phyloP scores from a whole-genome alignment of 2,329 filamentous ascomycete genomes.

The Decorospora gaudefroyi region DNA sequence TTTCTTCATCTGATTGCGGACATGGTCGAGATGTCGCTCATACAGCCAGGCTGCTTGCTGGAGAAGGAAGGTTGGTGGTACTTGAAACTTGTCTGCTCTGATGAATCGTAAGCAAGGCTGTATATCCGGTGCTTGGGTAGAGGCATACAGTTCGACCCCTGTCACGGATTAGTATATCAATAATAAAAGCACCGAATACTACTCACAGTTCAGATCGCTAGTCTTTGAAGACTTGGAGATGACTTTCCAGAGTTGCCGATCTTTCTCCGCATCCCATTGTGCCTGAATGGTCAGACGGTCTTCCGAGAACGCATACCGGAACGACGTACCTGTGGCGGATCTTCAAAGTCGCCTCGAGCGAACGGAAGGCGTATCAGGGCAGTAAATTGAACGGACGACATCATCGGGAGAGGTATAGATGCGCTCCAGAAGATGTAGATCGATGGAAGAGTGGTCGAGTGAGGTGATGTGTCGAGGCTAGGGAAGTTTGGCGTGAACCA shows the following conservation, averaged over 20 bases:
- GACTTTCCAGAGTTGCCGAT: slow-evolving; percentile 86
- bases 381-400: slow-evolving; percentile 58
- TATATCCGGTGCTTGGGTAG: too few relatives aligned
- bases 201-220: slow-evolving; percentile 79
- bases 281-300: slow-evolving; percentile 59
- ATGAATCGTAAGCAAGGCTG: slow-evolving; percentile 8
- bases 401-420: slow-evolving; percentile 14
- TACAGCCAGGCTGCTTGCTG: slow-evolving; percentile 95
- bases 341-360: slow-evolving; percentile 81
- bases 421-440: slow-evolving; percentile 1
- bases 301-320: slow-evolving; percentile 1
- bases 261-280: slow-evolving; percentile 85
- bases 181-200: neutral
- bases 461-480: slow-evolving; percentile 16
- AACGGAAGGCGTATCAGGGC: slow-evolving; percentile 91
- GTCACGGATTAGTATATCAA: neutral
- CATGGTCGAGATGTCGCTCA: slow-evolving; percentile 85
- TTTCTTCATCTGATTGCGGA: slow-evolving; percentile 86
- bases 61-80: slow-evolving; percentile 84
- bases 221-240: slow-evolving; percentile 80
- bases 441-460: slow-evolving; percentile 6
- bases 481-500: slow-evolving; percentile 19
- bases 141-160: slow-evolving; percentile 76
- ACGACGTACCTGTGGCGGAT: slow-evolving; percentile 75
- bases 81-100: slow-evolving; percentile 75